These are phyloP conservation scores for Bisporella sp. DNA, from an alignment of 2,329 filamentous ascomycete genomes.

Conservation along the genomic window DNA sequence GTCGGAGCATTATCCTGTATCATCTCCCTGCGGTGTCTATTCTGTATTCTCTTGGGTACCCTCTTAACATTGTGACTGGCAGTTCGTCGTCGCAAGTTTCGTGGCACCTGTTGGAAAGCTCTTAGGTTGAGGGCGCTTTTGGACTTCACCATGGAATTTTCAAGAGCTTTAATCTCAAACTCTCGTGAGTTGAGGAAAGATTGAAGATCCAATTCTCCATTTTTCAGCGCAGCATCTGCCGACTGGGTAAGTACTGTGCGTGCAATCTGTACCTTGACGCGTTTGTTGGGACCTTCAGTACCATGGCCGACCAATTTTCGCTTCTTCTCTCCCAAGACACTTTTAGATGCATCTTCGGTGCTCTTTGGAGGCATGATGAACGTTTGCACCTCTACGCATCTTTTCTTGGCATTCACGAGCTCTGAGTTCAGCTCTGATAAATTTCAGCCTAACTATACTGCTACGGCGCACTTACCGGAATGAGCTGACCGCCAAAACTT, in stretches of 20 bases:
- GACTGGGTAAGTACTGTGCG: conserved; percentile 39
- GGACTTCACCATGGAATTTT: conserved; percentile 72
- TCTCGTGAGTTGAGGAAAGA: conserved; percentile 80
- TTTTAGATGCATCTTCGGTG: no score
- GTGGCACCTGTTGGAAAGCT: conserved; percentile 87
- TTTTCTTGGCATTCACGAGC: no score
- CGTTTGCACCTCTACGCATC: no score
- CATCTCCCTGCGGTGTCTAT: conserved; percentile 68
- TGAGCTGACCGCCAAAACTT: no score
- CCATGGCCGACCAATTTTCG: no score
- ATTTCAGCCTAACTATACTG: no score
- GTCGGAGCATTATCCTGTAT: conserved; percentile 84
- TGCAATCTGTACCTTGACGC: conserved; percentile 35
- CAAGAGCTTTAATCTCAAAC: conserved; percentile 81
- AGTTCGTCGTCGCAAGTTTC: conserved; percentile 75
- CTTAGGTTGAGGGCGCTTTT: conserved; percentile 56
- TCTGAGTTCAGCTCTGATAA: no score
- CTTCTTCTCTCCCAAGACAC: no score
- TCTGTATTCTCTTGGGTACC: conserved; percentile 70
- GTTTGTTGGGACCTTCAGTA: conserved; percentile 22
- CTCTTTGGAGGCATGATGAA: no score
- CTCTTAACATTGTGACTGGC: conserved; percentile 93
- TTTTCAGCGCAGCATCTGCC: conserved; percentile 35
- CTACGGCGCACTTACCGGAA: no score
- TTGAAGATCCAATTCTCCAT: conserved; percentile 79